Evolutionary conservation across 2,329 filamentous ascomycete genomes (phyloP).

Genomic region (Venturia pyrina): DNA sequence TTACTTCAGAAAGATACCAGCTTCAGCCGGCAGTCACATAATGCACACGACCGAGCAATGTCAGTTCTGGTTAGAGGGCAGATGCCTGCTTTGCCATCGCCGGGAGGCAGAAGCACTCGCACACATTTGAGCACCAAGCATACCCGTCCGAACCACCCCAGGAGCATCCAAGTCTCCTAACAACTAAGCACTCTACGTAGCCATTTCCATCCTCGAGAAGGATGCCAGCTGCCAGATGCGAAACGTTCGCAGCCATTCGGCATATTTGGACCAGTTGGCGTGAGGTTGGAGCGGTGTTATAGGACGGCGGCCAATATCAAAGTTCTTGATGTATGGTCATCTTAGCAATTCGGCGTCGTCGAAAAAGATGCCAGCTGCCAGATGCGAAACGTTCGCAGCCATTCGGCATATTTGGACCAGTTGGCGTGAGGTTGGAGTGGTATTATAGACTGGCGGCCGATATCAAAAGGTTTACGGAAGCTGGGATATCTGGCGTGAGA

Average conservation of each 20-base stretch:
- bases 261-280: not conserved
- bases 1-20: too few species aligned
- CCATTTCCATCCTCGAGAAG: too few species aligned
- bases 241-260: not conserved
- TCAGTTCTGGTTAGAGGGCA: slow-evolving; percentile 73
- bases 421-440: not conserved
- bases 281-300: not conserved
- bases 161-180: too few species aligned
- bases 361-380: too few species aligned
- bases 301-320: not conserved
- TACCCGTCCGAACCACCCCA: slow-evolving; percentile 45
- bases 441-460: not conserved
- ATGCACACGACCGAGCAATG: slow-evolving; percentile 52
- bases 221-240: not conserved
- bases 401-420: not conserved
- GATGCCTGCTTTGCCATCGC: slow-evolving; percentile 70
- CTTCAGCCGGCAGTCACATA: slow-evolving; percentile 24
- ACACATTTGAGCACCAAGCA: slow-evolving; percentile 39
- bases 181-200: too few species aligned
- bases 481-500: not conserved
- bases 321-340: not conserved
- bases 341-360: not conserved
- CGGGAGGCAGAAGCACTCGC: slow-evolving; percentile 55
- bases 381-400: not conserved
- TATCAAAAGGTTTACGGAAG: not conserved